These are phyloP conservation scores for Peniophora sp. DNA, from an alignment of 1,284 basidiomycete species.

Conservation along the genomic window DNA sequence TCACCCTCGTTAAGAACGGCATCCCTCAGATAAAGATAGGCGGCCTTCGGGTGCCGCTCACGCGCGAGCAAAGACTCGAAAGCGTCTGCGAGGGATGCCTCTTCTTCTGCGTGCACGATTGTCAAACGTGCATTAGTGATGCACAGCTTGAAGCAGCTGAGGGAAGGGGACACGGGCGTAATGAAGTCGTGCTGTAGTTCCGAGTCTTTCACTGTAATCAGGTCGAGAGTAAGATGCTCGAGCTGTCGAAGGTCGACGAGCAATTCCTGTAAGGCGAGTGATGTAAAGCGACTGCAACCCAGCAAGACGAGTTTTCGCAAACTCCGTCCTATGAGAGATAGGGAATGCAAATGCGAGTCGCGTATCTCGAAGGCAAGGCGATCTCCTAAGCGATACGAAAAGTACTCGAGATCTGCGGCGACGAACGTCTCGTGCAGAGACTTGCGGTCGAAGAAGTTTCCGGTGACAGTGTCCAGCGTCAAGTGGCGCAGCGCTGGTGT, in stretches of 20 bases:
- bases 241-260: constrained; percentile 20
- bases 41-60: constrained; percentile 5
- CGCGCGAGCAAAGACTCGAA: constrained; percentile 16
- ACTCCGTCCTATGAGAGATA: constrained; percentile 18
- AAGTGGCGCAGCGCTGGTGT: constrained; percentile 24
- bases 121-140: constrained; percentile 27
- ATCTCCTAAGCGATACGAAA: constrained; percentile 26
- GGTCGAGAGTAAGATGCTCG: constrained; percentile 30
- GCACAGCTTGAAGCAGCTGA: constrained; percentile 27
- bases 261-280: constrained; percentile 20
- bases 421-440: constrained; percentile 20
- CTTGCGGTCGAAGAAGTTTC: constrained; percentile 28
- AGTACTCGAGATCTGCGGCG: constrained; percentile 22
- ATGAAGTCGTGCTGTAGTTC: constrained; percentile 28
- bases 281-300: constrained; percentile 25
- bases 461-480: constrained; percentile 24
- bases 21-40: constrained; percentile 21
- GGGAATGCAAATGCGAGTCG: constrained; percentile 24
- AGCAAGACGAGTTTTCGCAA: constrained; percentile 30
- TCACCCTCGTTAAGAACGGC: constrained; percentile 18
- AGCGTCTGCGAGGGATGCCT: constrained; percentile 21
- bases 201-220: constrained; percentile 24
- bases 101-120: constrained; percentile 21
- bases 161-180: constrained; percentile 18
- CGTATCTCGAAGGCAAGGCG: constrained; percentile 30